Conservation (phyloP, 192 early-diverging fungal species). For the Funneliformis geosporum region DNA sequence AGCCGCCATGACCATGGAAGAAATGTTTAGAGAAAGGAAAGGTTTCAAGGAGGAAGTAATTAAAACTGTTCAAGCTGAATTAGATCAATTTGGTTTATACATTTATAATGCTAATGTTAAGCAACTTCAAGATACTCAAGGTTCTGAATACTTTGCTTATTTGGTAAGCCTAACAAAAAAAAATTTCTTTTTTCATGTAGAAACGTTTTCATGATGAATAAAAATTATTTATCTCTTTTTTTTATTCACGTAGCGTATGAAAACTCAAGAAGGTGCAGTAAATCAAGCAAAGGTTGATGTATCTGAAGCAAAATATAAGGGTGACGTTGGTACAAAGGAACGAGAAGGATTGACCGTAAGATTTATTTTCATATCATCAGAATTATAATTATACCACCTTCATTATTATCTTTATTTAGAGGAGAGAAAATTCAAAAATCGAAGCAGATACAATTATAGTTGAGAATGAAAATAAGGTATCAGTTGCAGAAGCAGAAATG, state of each 20-base stretch:
- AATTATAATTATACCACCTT: too few species aligned
- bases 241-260: not conserved
- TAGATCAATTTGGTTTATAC: constrained; percentile 55
- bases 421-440: constrained; percentile 23
- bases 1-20: constrained; percentile 55
- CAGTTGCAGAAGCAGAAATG: constrained; percentile 40
- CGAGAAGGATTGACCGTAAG: constrained; percentile 44
- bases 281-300: constrained; percentile 63
- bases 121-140: constrained; percentile 48
- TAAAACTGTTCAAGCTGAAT: constrained; percentile 32
- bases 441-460: constrained; percentile 49
- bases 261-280: constrained; percentile 50
- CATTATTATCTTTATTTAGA: not conserved
- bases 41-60: not conserved
- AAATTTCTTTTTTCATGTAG: too few species aligned
- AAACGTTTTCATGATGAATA: too few species aligned
- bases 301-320: constrained; percentile 46
- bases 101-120: constrained; percentile 64
- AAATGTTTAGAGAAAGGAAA: constrained; percentile 37
- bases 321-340: constrained; percentile 56
- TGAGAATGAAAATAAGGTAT: constrained; percentile 48
- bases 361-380: too few species aligned
- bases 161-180: constrained; percentile 31
- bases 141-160: constrained; percentile 57
- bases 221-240: too few species aligned